Base-by-base conservation (phyloP, 73 alveolate genomes). In the Stentor roeselii region DNA sequence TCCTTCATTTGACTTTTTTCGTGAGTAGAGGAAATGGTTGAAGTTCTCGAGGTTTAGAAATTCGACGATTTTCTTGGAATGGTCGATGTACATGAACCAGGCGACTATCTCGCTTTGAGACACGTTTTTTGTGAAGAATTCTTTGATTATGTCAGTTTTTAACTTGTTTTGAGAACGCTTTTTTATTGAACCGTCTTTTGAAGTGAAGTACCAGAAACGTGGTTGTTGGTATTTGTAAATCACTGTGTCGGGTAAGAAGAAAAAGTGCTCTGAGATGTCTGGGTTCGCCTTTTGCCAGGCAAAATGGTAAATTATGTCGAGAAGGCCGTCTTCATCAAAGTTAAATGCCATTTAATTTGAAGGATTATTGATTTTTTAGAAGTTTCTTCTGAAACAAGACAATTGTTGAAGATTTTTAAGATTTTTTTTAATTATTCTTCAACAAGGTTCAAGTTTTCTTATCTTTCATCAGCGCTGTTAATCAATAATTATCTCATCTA, bases 231-330 rank as follows among this genome's bases (percentile, higher is more conserved):
- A 82, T 38, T 37, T 21, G 85, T 59, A 60, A 3, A 60, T 83
- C n/a, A 80, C 59, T n/a, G 90, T 84, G 60, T 84, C 78, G 3
- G 90, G 90, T 11, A 84, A 37, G 39, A 75, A 32, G 50, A 78
- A 36, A 3, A 38, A 34, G 4, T 36, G 35, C 36, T 14, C 39
- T 21, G 38, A 31, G 42, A 89, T 86, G 86, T 90, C 93, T 36
- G 89, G 90, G 40, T 92, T 83, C 84, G 93, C 95, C 84, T 95
- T 95, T 42, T 97, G 86, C 98, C 99, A 95, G 38, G 93, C 86
- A 82, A 88, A 91, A 78, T 95, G 98, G 85, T 87, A 95, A 50
- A 95, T 78, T 75, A 90, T 93, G 76, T 95, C 99, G 36, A 95
- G 93, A 40, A 95, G 90, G 59, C 98, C 98, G 88, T 94, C 98